Evolutionary conservation across 2,329 filamentous ascomycete genomes (phyloP).

Genomic region (Aurifilum marmelostoma): DNA sequence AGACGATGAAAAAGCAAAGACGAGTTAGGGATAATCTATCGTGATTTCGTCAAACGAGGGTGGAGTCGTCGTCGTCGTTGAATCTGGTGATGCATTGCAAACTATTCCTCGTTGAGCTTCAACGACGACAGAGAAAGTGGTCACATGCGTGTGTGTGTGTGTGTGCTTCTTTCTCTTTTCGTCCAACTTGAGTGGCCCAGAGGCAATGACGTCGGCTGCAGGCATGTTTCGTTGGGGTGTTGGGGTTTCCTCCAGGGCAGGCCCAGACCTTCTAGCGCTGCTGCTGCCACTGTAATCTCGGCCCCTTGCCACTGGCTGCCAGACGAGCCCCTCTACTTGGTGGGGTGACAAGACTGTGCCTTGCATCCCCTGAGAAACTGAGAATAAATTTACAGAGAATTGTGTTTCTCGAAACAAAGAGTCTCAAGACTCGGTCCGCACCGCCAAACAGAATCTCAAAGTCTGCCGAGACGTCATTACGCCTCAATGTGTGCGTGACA

Average conservation of each 20-base stretch:
- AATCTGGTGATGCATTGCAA: neutral
- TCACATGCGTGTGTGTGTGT: too few species aligned
- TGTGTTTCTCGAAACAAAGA: neutral
- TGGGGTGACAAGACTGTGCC: neutral
- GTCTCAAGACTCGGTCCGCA: neutral
- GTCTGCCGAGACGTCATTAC: too few species aligned
- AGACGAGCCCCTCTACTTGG: neutral
- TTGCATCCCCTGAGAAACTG: neutral
- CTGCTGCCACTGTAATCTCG: constrained; percentile 12
- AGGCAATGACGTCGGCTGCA: constrained; percentile 12
- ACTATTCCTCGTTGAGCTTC: neutral
- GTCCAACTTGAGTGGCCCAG: neutral
- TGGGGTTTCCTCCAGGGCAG: neutral
- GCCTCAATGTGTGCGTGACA: too few species aligned
- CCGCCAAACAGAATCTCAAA: neutral
- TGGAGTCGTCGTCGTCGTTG: neutral
- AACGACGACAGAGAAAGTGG: neutral
- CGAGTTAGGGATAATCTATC: neutral
- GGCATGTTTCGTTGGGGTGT: constrained; percentile 10
- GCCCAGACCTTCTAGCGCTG: neutral
- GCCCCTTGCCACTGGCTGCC: neutral
- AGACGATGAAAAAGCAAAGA: neutral
- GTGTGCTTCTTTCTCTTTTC: neutral
- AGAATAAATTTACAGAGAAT: neutral
- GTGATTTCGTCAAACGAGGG: neutral